Base-by-base conservation (phyloP, 148 eudicot genomes). In the Amaranthus cruentus region DNA sequence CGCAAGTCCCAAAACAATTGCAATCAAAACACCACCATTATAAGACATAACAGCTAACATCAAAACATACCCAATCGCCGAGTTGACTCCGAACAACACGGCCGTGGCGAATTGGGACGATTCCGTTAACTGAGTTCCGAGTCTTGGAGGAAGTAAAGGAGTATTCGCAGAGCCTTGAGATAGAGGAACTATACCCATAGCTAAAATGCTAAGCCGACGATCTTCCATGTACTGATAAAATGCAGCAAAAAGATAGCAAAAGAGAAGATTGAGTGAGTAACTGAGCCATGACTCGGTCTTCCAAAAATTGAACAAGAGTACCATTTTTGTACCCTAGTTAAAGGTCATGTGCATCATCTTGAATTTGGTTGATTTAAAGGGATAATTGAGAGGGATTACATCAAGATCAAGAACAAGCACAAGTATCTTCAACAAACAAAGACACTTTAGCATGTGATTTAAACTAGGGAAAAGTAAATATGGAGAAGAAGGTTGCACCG, bases 271-370 rank as follows among this genome's bases (percentile, higher is more conserved):
- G 28, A 85, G 71, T 69, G 74, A 58, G 83, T 87, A 87, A 54
- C 75, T 64, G 21, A 66, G 69, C 78, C 75, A 68, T 42, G 86
- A 80, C 4, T 81, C 79, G 56, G 88, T 84, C 9, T 42, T 61
- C 90, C 90, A 87, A 65, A 73, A 85, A 49, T 83, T 74, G 85
- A 87, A 83, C 44, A 87, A 18, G 0, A 85, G 72, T 7, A 81
- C 73, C 44, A 83, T 76, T 51, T 83, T 71, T 55, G 69, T 81
- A 47, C 90, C 86, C 90, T 88, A 87, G 79, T 87, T 85, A 7
- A 87, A 62, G 10, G 90, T 87, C 90, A 87, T 85, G 76, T 87
- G 90, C 90, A 87, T 87, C 90, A 79, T 87, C 55, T 77, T 84
- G 5, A 28, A 28, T 28, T 28, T 21, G 6, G 11, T 58, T 18